Percentiles rank a stretch among this genome's conserved stretches.
Conservation (phyloP, 768 basidiomycete species). For the Amanita jacksonii region DNA sequence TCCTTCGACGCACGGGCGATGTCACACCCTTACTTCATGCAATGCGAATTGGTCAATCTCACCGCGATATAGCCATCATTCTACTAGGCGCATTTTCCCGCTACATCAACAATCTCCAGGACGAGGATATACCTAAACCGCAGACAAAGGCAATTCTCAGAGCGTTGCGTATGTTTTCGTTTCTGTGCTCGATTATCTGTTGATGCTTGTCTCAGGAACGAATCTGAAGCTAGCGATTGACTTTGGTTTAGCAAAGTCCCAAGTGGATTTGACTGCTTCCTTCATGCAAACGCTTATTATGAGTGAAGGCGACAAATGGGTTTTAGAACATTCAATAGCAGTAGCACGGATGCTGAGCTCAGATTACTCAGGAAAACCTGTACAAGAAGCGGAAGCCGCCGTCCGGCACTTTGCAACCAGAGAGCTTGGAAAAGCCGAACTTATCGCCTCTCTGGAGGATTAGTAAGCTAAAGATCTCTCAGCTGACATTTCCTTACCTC, state of each 20-base stretch:
- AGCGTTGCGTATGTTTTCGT: conserved; percentile 52
- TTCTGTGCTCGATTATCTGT: not conserved
- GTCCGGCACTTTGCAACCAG: conserved; percentile 82
- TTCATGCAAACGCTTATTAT: conserved; percentile 93
- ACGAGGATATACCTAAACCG: conserved; percentile 61
- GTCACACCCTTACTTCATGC: conserved; percentile 88
- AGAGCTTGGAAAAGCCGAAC: conserved; percentile 67
- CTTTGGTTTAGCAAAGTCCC: conserved; percentile 70
- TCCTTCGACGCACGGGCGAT: conserved; percentile 79
- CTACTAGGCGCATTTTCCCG: conserved; percentile 87
- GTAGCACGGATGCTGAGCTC: conserved; percentile 62
- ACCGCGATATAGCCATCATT: conserved; percentile 78
- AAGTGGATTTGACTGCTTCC: conserved; percentile 80
- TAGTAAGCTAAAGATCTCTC: conserved; percentile 47
- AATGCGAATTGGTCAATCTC: conserved; percentile 67
- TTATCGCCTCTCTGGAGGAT: conserved; percentile 80
- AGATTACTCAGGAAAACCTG: conserved; percentile 64
- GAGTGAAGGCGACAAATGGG: conserved; percentile 92
- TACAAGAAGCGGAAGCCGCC: conserved; percentile 61
- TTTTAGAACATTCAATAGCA: conserved; percentile 59
- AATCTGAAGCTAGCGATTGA: conserved; percentile 92
- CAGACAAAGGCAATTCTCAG: conserved; percentile 68
- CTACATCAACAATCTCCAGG: conserved; percentile 83
- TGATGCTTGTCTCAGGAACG: conserved; percentile 33
- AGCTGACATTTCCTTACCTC: not conserved